Evolutionary conservation across 2,329 filamentous ascomycete species (phyloP).

Genomic region (Beauveria varroae): DNA sequence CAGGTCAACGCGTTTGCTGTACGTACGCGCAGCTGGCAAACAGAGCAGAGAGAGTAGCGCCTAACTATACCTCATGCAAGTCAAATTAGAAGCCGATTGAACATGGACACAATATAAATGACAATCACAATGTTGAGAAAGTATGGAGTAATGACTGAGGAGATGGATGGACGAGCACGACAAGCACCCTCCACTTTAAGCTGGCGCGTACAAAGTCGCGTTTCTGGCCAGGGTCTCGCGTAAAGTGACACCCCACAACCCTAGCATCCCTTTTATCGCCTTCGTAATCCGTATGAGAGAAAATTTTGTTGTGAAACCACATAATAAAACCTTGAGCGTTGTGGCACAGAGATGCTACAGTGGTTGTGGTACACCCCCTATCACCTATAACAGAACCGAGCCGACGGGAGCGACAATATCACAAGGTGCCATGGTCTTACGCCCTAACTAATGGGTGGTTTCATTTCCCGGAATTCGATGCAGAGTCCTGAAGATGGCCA

Average conservation of each 20-base stretch:
- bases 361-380: no score
- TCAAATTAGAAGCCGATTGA: neutral
- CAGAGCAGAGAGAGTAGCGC: neutral
- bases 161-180: neutral
- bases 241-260: neutral
- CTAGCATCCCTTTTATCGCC: neutral
- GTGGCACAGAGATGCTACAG: no score
- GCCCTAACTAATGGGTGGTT: no score
- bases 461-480: neutral
- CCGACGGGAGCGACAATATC: no score
- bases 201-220: slow-evolving; percentile 6
- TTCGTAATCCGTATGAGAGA: neutral
- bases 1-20: slow-evolving; percentile 1
- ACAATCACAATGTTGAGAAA: neutral
- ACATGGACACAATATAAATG: neutral
- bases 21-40: neutral
- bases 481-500: slow-evolving; percentile 16
- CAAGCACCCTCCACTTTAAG: neutral
- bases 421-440: no score
- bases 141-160: neutral
- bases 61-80: no score
- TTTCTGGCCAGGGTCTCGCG: slow-evolving; percentile 8
- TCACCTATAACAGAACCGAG: no score
- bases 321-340: no score
- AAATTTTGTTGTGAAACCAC: no score